phyloP scores from a whole-genome alignment of 345 rosid species.

The Boechera divaricarpa region DNA sequence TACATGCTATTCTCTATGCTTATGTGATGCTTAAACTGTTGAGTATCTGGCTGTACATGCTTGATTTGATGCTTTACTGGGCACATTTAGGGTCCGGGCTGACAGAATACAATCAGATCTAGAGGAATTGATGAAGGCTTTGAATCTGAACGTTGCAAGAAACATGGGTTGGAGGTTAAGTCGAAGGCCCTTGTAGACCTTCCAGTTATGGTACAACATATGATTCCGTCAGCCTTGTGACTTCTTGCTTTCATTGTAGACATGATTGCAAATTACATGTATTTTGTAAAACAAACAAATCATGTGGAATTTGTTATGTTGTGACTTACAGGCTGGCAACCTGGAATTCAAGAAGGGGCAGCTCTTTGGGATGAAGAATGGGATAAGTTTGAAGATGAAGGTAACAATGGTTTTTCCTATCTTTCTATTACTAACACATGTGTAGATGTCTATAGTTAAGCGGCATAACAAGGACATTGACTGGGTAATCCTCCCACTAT shows the following conservation, averaged over 20 bases:
- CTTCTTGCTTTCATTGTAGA: slow-evolving; percentile 20
- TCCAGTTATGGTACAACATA: slow-evolving; percentile 74
- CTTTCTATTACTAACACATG: slow-evolving; percentile 25
- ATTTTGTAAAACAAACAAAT: slow-evolving; percentile 16
- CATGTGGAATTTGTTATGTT: slow-evolving; percentile 34
- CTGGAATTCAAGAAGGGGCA: slow-evolving; percentile 91
- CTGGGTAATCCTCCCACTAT: slow-evolving; percentile 34
- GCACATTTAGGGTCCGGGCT: slow-evolving; percentile 84
- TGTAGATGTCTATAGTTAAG: slow-evolving; percentile 13
- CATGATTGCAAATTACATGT: slow-evolving; percentile 22
- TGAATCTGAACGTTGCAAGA: slow-evolving; percentile 82
- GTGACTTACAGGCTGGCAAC: slow-evolving; percentile 84
- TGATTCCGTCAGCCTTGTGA: slow-evolving; percentile 12
- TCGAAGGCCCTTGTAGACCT: slow-evolving; percentile 83
- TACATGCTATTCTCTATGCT: slow-evolving; percentile 41
- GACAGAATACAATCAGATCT: slow-evolving; percentile 96
- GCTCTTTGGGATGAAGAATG: slow-evolving; percentile 98
- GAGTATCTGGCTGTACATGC: slow-evolving; percentile 18
- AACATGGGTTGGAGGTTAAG: slow-evolving; percentile 79
- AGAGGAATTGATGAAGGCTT: slow-evolving; percentile 84
- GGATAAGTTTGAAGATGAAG: slow-evolving; percentile 99
- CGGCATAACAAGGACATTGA: slow-evolving; percentile 22
- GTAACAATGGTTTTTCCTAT: slow-evolving; percentile 47
- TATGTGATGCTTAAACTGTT: slow-evolving; percentile 13
- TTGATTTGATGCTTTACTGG: slow-evolving; percentile 32